A percentile compares a stretch with the other conserved stretches of the same genome.
Conservation (phyloP, 1,139 yeast genomes). For the Kodamaea derodonti region DNA sequence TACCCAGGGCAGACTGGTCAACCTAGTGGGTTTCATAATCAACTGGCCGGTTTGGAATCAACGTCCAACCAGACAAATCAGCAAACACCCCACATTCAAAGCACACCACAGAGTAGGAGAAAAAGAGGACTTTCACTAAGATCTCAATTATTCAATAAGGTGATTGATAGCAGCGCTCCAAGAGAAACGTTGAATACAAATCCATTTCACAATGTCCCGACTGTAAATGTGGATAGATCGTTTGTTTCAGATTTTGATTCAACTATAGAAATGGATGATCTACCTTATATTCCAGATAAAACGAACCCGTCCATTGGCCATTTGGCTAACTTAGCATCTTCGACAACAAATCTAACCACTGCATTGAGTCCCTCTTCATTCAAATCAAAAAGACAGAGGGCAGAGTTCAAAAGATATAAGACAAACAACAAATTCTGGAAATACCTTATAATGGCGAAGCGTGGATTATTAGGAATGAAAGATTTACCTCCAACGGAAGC, state of each 20-base stretch:
- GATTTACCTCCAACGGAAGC: conserved; percentile 52
- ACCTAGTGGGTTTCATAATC: too few species aligned
- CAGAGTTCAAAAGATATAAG: conserved; percentile 16
- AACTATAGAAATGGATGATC: conserved; percentile 8
- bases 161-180: conserved; percentile 14
- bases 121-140: conserved; percentile 73
- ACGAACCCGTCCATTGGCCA: conserved; percentile 17
- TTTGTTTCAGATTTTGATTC: conserved; percentile 2
- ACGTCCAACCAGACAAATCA: not conserved
- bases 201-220: too few species aligned
- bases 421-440: conserved; percentile 15
- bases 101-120: conserved; percentile 37
- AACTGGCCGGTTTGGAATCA: too few species aligned
- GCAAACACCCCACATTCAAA: conserved; percentile 3
- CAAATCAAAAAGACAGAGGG: conserved; percentile 17
- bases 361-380: conserved; percentile 25
- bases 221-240: not conserved
- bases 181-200: too few species aligned
- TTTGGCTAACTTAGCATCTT: conserved; percentile 19
- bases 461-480: conserved; percentile 40
- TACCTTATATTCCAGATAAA: not conserved
- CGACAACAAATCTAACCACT: conserved; percentile 22
- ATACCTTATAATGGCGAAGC: conserved; percentile 17
- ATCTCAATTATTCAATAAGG: conserved; percentile 65
- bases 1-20: too few species aligned